Evolutionary conservation across 2,329 filamentous ascomycete genomes (phyloP), one percentile per base, ranked within the genome.

Genomic region (Cladophialophora psammophila): DNA sequence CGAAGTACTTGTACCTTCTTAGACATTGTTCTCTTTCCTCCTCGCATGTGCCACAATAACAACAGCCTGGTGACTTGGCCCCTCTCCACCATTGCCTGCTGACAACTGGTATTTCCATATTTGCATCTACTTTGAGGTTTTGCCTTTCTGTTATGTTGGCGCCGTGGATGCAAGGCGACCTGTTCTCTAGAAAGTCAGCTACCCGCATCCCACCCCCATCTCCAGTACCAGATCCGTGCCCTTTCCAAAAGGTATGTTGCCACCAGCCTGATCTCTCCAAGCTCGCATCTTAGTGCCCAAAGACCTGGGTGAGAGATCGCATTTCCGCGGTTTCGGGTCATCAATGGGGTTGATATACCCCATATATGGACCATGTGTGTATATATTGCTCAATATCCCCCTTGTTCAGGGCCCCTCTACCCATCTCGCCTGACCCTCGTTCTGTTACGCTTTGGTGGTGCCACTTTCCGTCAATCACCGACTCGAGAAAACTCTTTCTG

Each of bases 191-290:
- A 26, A 50, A 50, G 18, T 50, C 18, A 26, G 20, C 26, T 50
- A 9, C 20, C 26, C 26, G 26, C 26, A 26, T 26, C 26, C 26
- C 26, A 26, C 26, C 26, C 26, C 26, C 26, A 26, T 26, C 26
- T 35, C n/a, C 6, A 34, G 45, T 34, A 40, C 45, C 57, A 18
- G 20, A 26, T 40, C 10, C 35, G 15, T 53, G 12, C 59, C 15
- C 12, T 15, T 38, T 15, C 6, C 32, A 32, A 9, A 9, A 40
- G 7, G n/a, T 40, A 61, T 42, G 4, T 42, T 20, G 31, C n/a
- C 45, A 50, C 57, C 57, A 20, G 31, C 40, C 42, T 13, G 31
- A 60, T 60, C 6, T 35, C 50, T 20, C 40, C 40, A 60, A 26
- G n/a, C n/a, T 20, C 45, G 45, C 9, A 3, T 50, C 45, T 20